Evolutionary conservation across 495 filamentous ascomycete species (phyloP).

Genomic region (Lasiosphaeria hispida): DNA sequence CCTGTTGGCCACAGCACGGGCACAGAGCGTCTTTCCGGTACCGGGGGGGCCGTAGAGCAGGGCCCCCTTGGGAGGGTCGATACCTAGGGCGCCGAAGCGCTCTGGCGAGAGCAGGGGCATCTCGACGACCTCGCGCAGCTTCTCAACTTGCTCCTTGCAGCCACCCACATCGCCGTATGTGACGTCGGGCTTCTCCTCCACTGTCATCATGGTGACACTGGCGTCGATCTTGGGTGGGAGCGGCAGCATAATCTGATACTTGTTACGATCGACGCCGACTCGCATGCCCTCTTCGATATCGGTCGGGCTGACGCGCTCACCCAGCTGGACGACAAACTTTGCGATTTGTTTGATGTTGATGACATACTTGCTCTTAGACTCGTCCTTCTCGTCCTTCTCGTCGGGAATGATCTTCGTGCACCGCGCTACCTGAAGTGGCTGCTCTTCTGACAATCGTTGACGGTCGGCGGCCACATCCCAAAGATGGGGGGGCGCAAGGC

Average conservation of each 20-base stretch:
- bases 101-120: constrained; percentile 96
- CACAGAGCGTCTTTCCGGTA: constrained; percentile 97
- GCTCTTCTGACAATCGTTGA: constrained; percentile 97
- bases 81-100: constrained; percentile 94
- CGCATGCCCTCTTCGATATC: constrained; percentile 99
- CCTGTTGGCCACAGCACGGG: constrained; percentile 92
- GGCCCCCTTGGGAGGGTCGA: constrained; percentile 97
- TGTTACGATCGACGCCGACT: constrained; percentile 96
- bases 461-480: constrained; percentile 98
- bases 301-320: constrained; percentile 93
- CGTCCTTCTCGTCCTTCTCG: constrained; percentile 92
- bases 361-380: constrained; percentile 99
- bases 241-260: constrained; percentile 96
- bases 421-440: constrained; percentile 93
- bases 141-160: constrained; percentile 99
- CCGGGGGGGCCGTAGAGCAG: constrained; percentile 95
- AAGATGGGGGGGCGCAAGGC: constrained; percentile 94
- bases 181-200: constrained; percentile 98
- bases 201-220: constrained; percentile 99
- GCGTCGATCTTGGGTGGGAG: constrained; percentile 99
- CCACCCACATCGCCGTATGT: constrained; percentile 98
- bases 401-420: constrained; percentile 99
- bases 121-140: constrained; percentile 96
- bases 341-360: constrained; percentile 99
- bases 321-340: constrained; percentile 98